phyloP scores from a whole-genome alignment of 2,329 filamentous ascomycete species.

The Stagonosporopsis vannaccii region DNA sequence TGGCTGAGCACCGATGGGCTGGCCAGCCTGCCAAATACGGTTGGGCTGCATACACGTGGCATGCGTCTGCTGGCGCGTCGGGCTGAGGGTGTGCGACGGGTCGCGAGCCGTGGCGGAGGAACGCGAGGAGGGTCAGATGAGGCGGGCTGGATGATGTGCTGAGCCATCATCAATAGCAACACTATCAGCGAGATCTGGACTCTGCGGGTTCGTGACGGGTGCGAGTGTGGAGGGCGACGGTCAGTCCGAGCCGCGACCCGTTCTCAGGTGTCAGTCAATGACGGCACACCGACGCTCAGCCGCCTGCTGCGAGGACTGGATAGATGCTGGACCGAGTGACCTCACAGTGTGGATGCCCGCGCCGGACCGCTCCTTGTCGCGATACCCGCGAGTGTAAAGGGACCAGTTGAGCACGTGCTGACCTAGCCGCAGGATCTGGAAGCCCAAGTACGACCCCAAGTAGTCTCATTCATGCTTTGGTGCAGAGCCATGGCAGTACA shows the following conservation, averaged over 20 bases:
- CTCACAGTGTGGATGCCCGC: neutral
- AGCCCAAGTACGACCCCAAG: conserved; percentile 83
- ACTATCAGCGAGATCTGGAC: neutral
- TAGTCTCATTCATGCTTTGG: conserved; percentile 28
- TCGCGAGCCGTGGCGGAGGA: conserved; percentile 8
- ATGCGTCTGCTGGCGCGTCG: conserved; percentile 36
- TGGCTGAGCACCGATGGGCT: conserved; percentile 14
- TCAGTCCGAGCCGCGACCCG: neutral
- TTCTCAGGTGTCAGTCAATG: neutral
- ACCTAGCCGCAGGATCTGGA: conserved; percentile 81
- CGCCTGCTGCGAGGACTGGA: neutral
- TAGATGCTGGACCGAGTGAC: neutral
- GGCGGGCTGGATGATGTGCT: conserved; percentile 5
- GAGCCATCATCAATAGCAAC: neutral
- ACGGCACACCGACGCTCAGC: neutral
- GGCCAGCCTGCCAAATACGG: conserved; percentile 23
- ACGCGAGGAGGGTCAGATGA: conserved; percentile 3
- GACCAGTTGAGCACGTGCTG: conserved; percentile 35
- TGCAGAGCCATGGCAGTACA: no score
- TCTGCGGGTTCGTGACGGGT: neutral
- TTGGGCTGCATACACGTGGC: conserved; percentile 46
- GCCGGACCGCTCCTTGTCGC: conserved; percentile 4
- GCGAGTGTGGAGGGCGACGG: neutral
- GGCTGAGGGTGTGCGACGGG: conserved; percentile 19
- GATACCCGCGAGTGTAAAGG: conserved; percentile 4